These are phyloP conservation scores for Prunus padus DNA, from an alignment of 306 rosid species.

Conservation along the genomic window DNA sequence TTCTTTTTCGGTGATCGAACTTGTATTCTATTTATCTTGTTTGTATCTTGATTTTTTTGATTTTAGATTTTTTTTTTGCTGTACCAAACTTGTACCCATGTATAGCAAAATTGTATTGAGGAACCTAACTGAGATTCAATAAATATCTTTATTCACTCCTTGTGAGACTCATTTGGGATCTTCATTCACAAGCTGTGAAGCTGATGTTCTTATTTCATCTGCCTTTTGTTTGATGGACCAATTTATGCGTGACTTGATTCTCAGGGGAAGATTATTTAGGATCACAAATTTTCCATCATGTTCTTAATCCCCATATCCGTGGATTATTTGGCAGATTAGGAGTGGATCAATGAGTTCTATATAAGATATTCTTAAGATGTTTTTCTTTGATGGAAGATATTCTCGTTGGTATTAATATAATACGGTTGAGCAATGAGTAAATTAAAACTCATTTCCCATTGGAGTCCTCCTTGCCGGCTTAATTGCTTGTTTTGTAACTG, in stretches of 20 bases:
- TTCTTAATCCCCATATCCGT: too few relatives aligned
- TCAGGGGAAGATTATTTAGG: too few relatives aligned
- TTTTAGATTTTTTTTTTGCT: constrained; percentile 9
- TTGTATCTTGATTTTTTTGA: constrained; percentile 34
- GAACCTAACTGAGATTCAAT: constrained; percentile 17
- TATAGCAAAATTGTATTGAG: constrained; percentile 28
- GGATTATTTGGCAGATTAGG: too few relatives aligned
- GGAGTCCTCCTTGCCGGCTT: not conserved
- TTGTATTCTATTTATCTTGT: constrained; percentile 31
- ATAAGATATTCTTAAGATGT: not conserved
- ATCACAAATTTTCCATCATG: too few relatives aligned
- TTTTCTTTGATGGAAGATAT: not conserved
- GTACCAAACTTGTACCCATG: constrained; percentile 21
- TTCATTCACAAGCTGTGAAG: not conserved
- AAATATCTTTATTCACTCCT: constrained; percentile 4
- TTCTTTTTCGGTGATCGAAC: not conserved
- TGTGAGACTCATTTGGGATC: not conserved
- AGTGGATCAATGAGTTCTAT: too few relatives aligned
- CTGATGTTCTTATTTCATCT: not conserved
- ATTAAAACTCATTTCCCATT: not conserved
- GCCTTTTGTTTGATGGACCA: not conserved
- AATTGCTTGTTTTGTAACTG: not conserved
- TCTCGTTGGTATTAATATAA: not conserved
- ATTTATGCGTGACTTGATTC: not conserved
- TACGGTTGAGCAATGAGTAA: not conserved